These are phyloP conservation scores for Miscanthus sacchariflorus DNA, from an alignment of 202 grass and related monocot species.

Conservation along the genomic window DNA sequence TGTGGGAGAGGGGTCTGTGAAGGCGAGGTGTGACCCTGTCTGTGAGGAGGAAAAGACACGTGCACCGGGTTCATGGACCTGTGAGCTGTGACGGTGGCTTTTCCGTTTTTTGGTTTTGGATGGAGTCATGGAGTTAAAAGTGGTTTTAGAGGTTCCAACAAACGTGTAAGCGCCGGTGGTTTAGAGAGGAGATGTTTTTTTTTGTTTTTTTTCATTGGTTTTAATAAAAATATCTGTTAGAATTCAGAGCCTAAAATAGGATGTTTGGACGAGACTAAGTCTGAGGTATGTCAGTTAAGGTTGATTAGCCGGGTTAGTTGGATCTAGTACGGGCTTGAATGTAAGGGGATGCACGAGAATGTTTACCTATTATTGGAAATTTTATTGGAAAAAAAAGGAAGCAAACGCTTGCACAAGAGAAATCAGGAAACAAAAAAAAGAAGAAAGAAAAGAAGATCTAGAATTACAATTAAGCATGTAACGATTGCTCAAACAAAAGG, in stretches of 20 bases:
- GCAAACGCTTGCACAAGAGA: too few species aligned
- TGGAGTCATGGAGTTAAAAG: not conserved
- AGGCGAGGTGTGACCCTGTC: not conserved
- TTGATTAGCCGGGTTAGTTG: not conserved
- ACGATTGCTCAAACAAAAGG: too few species aligned
- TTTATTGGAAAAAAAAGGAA: too few species aligned
- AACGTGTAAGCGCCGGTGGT: not conserved
- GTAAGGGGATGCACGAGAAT: not conserved
- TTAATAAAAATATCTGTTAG: too few species aligned
- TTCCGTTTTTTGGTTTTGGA: not conserved
- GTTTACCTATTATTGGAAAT: too few species aligned
- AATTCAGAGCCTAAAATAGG: not conserved
- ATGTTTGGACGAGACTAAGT: too few species aligned
- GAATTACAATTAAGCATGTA: too few species aligned
- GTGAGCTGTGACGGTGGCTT: not conserved
- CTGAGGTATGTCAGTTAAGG: not conserved
- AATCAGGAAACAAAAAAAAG: too few species aligned
- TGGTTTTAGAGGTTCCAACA: not conserved
- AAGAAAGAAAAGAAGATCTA: too few species aligned
- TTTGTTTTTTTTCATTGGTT: not conserved
- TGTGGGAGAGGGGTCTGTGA: not conserved
- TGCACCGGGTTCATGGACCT: slow-evolving; percentile 34
- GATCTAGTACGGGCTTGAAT: not conserved
- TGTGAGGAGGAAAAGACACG: not conserved
- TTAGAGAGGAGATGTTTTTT: not conserved